A percentile compares a stretch with the other conserved stretches of the same genome.
These are phyloP conservation scores for Dryas octopetala DNA, from an alignment of 306 rosid genomes.

Conservation along the genomic window DNA sequence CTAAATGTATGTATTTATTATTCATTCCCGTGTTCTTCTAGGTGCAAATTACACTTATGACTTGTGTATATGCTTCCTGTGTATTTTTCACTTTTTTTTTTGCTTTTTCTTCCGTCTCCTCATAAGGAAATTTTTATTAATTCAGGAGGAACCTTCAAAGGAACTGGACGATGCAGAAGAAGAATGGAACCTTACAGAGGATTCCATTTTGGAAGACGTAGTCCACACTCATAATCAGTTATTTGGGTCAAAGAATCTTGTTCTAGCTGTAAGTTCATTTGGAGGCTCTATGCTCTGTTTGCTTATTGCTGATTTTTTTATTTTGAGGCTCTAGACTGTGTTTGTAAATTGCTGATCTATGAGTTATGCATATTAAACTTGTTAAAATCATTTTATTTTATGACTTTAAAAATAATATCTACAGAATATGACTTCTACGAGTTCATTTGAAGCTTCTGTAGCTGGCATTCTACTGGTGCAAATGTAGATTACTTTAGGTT, in stretches of 20 bases:
- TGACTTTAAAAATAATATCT: no score
- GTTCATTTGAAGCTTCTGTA: no score
- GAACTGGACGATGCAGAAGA: conserved; percentile 55
- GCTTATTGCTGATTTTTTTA: conserved; percentile 6
- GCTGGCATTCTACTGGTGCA: no score
- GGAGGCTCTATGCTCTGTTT: background rate
- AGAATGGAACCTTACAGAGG: conserved; percentile 69
- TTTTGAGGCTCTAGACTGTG: background rate
- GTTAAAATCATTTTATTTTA: no score
- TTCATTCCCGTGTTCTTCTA: conserved; percentile 1
- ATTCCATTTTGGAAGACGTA: conserved; percentile 49
- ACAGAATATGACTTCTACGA: no score
- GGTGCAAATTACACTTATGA: background rate
- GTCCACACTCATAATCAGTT: conserved; percentile 60
- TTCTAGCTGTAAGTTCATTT: conserved; percentile 55
- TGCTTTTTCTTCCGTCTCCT: background rate
- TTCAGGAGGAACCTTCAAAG: conserved; percentile 52
- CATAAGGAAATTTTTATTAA: conserved; percentile 14
- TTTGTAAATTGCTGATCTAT: conserved; percentile 6
- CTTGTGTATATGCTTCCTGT: background rate
- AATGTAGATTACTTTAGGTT: no score
- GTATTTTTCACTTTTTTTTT: background rate
- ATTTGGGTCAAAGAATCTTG: conserved; percentile 70
- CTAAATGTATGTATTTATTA: background rate
- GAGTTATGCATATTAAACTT: background rate